These are phyloP conservation scores for Cystofilobasidium macerans DNA, from an alignment of 768 basidiomycete genomes.

Conservation along the genomic window DNA sequence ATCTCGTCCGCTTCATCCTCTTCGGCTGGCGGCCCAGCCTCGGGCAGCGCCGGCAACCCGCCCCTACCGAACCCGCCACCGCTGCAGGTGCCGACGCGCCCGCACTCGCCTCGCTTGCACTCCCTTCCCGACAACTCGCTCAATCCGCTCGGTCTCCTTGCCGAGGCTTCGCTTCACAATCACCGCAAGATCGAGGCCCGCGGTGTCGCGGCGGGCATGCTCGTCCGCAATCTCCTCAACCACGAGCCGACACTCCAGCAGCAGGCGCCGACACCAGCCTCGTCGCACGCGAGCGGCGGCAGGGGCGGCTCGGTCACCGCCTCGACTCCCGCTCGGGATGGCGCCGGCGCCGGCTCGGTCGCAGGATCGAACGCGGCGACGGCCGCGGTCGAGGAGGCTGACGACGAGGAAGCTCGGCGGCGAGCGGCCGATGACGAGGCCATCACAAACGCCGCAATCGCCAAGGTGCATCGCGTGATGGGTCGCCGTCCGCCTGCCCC, in stretches of 20 bases:
- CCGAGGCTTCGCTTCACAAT: conserved; percentile 59
- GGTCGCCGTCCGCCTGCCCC: not conserved
- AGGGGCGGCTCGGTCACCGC: too few relatives aligned
- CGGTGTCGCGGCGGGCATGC: conserved; percentile 4
- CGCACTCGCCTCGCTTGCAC: conserved; percentile 73
- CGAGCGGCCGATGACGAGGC: not conserved
- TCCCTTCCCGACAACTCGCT: conserved; percentile 82
- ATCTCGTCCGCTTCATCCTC: not conserved
- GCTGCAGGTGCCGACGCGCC: conserved; percentile 32
- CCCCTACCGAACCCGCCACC: not conserved
- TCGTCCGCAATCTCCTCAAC: conserved; percentile 17
- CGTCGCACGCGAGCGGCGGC: not conserved
- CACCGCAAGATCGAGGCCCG: conserved; percentile 22
- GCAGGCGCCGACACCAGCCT: not conserved
- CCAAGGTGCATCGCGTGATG: not conserved
- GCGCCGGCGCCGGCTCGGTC: not conserved
- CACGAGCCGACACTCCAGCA: not conserved
- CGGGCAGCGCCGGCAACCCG: too few relatives aligned
- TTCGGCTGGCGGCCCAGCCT: not conserved
- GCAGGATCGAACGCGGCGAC: not conserved
- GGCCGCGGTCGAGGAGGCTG: not conserved
- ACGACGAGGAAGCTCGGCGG: not conserved
- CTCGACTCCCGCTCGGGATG: too few relatives aligned
- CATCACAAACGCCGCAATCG: not conserved
- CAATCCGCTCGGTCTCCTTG: conserved; percentile 83